phyloP scores from a whole-genome alignment of 2,329 filamentous ascomycete species.

The Didymella sp. region DNA sequence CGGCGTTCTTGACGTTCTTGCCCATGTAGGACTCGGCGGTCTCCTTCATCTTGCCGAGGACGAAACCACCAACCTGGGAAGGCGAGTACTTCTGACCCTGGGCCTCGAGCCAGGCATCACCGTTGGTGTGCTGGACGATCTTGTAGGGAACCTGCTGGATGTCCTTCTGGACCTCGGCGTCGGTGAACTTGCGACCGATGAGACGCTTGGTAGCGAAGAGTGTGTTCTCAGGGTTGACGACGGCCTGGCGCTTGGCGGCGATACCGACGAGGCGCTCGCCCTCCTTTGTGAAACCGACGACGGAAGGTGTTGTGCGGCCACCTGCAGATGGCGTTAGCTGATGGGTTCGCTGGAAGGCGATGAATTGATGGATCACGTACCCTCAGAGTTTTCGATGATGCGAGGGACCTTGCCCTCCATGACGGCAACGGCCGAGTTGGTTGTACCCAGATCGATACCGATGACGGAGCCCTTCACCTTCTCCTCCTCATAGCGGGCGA shows the following conservation, averaged over 20 bases:
- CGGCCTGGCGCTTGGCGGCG: slow-evolving; percentile 95
- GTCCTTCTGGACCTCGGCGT: slow-evolving; percentile 92
- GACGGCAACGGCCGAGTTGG: slow-evolving; percentile 94
- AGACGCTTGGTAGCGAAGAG: slow-evolving; percentile 98
- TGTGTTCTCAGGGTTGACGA: slow-evolving; percentile 98
- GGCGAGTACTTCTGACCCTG: slow-evolving; percentile 96
- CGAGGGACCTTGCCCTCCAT: slow-evolving; percentile 96
- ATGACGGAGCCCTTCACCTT: slow-evolving; percentile 97
- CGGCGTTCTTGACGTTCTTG: slow-evolving; percentile 92
- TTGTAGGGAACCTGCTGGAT: slow-evolving; percentile 98
- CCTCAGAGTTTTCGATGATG: slow-evolving; percentile 98
- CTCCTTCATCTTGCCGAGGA: slow-evolving; percentile 99
- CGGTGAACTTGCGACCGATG: slow-evolving; percentile 96
- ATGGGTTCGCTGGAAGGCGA: slow-evolving; percentile 3
- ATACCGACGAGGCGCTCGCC: slow-evolving; percentile 97
- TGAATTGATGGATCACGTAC: slow-evolving; percentile 54
- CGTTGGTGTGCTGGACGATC: slow-evolving; percentile 96
- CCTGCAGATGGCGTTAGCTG: slow-evolving; percentile 57
- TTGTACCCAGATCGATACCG: slow-evolving; percentile 97
- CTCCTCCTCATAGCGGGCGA: slow-evolving; percentile 73
- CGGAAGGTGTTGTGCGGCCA: slow-evolving; percentile 89
- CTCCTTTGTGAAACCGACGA: slow-evolving; percentile 94
- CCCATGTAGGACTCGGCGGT: slow-evolving; percentile 92
- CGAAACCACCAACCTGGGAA: slow-evolving; percentile 96
- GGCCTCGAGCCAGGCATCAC: slow-evolving; percentile 94